These are phyloP conservation scores for Botryotinia calthae DNA, from an alignment of 2,329 filamentous ascomycete genomes.

Conservation along the genomic window DNA sequence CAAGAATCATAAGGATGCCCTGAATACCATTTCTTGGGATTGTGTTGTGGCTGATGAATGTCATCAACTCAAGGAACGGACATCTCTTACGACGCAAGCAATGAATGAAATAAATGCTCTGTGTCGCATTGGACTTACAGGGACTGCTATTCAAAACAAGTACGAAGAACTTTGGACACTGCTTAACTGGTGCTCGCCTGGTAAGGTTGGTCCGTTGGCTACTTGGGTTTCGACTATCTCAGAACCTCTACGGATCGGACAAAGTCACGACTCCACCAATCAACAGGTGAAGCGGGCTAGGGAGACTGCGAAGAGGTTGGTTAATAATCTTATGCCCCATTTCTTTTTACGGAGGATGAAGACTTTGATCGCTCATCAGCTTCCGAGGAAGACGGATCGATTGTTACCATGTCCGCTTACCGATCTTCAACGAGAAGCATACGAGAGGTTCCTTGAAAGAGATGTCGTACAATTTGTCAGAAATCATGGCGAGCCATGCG, in stretches of 20 bases:
- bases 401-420: slow-evolving; percentile 95
- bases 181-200: slow-evolving; percentile 94
- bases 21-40: slow-evolving; percentile 91
- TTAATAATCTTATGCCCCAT: slow-evolving; percentile 79
- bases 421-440: slow-evolving; percentile 74
- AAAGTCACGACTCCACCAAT: slow-evolving; percentile 79
- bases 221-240: slow-evolving; percentile 80
- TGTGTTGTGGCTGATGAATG: slow-evolving; percentile 94
- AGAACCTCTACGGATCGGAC: slow-evolving; percentile 77
- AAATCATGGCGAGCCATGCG: slow-evolving; percentile 63
- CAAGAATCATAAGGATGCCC: slow-evolving; percentile 65
- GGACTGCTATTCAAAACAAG: slow-evolving; percentile 95
- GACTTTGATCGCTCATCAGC: slow-evolving; percentile 81
- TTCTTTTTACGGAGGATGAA: slow-evolving; percentile 95
- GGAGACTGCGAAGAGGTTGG: slow-evolving; percentile 78
- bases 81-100: slow-evolving; percentile 73
- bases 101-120: slow-evolving; percentile 90
- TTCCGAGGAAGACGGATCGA: slow-evolving; percentile 90
- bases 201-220: slow-evolving; percentile 61
- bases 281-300: slow-evolving; percentile 78
- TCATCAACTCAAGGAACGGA: slow-evolving; percentile 79
- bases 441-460: slow-evolving; percentile 76
- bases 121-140: slow-evolving; percentile 88
- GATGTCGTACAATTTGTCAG: slow-evolving; percentile 69
- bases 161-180: slow-evolving; percentile 97